Evolutionary conservation across 2,329 filamentous ascomycete genomes (phyloP), one percentile per base, ranked within the genome.

Genomic region (Apiospora arundinis): DNA sequence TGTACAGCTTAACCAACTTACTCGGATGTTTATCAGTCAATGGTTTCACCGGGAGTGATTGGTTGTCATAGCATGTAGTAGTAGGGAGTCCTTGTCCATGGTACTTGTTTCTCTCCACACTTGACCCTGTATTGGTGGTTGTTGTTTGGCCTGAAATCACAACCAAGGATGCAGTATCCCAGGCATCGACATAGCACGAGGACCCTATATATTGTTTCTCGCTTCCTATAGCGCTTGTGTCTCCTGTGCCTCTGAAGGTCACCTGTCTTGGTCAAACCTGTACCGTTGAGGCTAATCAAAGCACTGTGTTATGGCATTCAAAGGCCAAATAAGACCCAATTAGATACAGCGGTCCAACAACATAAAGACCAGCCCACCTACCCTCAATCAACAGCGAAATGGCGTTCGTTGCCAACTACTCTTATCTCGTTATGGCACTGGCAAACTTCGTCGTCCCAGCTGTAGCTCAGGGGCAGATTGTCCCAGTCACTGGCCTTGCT

Each of bases 401-500:
- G 18, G n/a, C n/a, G 56, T n/a, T 40, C 3, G 7, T 40, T 4
- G 0, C 8, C 12, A 21, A n/a, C 32, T 23, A 40, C 18, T n/a
- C 56, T 8, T 40, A 40, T n/a, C 9, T 40, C 32, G 56, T 9
- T 4, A 63, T 63, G 56, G 32, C 56, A n/a, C 56, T 63, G 32
- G 56, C 56, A 63, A 63, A 12, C 32, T 11, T 21, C 7, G 42
- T 28, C 40, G 25, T 46, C 44, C 65, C 65, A 46, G 37, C 40
- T 45, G 25, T 40, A 23, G 67, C 67, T 18, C 71, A 72, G 66
- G 72, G 65, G 23, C 65, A 72, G 8, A 70, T 69, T 12, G 71
- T 79, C 12, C 74, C 76, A 5, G 74, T 79, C 8, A 74, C 72
- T 44, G 78, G 77, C 18, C 70, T 77, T 70, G 75, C 72, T 18